Evolutionary conservation across 1,284 basidiomycete genomes (phyloP).

Genomic region (Tilletia horrida): DNA sequence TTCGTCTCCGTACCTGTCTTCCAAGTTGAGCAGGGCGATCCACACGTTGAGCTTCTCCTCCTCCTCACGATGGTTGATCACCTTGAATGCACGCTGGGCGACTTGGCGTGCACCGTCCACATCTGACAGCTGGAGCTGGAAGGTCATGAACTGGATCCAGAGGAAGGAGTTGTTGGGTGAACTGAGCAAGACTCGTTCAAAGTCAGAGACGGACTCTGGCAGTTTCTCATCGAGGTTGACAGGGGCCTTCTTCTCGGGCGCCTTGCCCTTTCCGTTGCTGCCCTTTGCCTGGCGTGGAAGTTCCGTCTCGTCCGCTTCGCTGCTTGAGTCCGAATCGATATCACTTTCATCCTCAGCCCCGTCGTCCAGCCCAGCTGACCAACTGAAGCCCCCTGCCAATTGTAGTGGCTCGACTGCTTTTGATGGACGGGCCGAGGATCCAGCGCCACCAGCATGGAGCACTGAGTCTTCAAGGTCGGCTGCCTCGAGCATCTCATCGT

Average conservation of each 20-base stretch:
- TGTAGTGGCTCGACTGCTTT: constrained; percentile 49
- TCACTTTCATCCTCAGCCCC: constrained; percentile 29
- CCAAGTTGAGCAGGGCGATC: constrained; percentile 92
- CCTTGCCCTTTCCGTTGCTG: constrained; percentile 25
- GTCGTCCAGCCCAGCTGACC: constrained; percentile 57
- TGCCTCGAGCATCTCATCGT: constrained; percentile 40
- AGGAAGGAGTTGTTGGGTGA: constrained; percentile 96
- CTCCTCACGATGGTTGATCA: constrained; percentile 91
- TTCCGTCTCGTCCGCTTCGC: constrained; percentile 54
- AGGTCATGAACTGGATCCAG: constrained; percentile 99
- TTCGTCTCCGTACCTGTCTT: constrained; percentile 80
- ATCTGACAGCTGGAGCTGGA: constrained; percentile 91
- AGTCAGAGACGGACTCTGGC: constrained; percentile 87
- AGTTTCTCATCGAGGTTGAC: constrained; percentile 46
- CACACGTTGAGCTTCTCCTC: constrained; percentile 95
- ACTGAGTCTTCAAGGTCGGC: constrained; percentile 37
- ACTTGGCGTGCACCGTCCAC: constrained; percentile 88
- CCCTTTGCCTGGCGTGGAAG: constrained; percentile 20
- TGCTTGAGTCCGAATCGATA: constrained; percentile 37
- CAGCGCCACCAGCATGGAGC: no score
- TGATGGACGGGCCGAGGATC: background rate
- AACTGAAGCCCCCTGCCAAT: constrained; percentile 60
- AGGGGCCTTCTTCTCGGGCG: constrained; percentile 43
- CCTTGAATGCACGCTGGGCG: constrained; percentile 77
- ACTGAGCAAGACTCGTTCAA: constrained; percentile 87